These are phyloP conservation scores for Urtica urens DNA, from an alignment of 306 rosid species.

Conservation along the genomic window DNA sequence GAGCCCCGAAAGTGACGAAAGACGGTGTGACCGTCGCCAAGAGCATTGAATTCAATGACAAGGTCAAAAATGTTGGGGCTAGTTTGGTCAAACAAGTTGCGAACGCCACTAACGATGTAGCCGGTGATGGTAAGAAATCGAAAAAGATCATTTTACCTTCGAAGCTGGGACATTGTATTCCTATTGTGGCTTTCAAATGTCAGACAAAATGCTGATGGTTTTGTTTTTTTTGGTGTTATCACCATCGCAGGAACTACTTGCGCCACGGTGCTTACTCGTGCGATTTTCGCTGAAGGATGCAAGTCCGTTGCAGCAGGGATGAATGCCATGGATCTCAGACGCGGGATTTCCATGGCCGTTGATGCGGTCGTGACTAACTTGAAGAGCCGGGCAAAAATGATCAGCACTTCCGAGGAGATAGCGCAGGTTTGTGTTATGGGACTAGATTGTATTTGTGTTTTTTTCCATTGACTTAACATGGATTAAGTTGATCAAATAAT, in stretches of 20 bases:
- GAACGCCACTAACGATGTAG: conserved; percentile 82
- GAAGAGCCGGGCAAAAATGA: conserved; percentile 87
- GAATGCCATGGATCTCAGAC: conserved; percentile 95
- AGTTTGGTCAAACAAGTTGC: conserved; percentile 98
- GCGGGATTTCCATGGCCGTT: conserved; percentile 85
- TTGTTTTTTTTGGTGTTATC: too few species aligned
- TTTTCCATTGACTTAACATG: too few species aligned
- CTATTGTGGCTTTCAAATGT: background rate
- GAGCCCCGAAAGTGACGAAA: conserved; percentile 90
- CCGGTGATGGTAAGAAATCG: conserved; percentile 73
- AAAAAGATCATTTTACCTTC: too few species aligned
- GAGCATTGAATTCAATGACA: conserved; percentile 85
- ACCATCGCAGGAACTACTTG: conserved; percentile 84
- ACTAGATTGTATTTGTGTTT: background rate
- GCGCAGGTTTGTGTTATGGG: conserved; percentile 71
- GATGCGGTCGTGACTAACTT: conserved; percentile 78
- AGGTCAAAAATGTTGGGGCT: conserved; percentile 81
- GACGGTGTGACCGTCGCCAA: conserved; percentile 96
- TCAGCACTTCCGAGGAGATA: conserved; percentile 94
- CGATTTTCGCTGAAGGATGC: conserved; percentile 88
- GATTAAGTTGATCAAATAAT: too few species aligned
- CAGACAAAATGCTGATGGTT: background rate
- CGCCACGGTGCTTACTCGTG: conserved; percentile 81
- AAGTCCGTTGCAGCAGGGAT: conserved; percentile 97
- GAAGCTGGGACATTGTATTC: too few species aligned